Evolutionary conservation across 176 grass and related monocot genomes (phyloP).

Genomic region (Triticum monococcum): DNA sequence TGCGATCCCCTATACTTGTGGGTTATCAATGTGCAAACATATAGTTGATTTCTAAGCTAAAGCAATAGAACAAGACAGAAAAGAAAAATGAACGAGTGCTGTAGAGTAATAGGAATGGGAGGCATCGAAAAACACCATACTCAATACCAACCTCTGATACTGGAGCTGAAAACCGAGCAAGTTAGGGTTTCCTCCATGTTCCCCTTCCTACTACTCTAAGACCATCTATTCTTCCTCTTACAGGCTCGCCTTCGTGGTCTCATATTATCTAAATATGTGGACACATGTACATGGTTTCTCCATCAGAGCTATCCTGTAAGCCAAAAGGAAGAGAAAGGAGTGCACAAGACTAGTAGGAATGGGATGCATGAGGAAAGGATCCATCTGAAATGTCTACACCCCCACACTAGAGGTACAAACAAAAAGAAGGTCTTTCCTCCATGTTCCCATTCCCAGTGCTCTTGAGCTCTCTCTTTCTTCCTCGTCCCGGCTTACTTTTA

Average conservation of each 20-base stretch:
- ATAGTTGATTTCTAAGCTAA: not conserved
- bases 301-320: not conserved
- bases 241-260: not conserved
- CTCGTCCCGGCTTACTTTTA: slow-evolving; percentile 23
- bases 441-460: slow-evolving; percentile 44
- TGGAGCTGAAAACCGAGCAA: not conserved
- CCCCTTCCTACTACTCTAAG: not conserved
- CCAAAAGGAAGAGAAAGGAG: slow-evolving; percentile 21
- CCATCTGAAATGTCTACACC: not conserved
- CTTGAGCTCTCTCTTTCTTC: slow-evolving; percentile 35
- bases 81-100: not conserved
- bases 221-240: not conserved
- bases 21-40: not conserved
- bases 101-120: not conserved
- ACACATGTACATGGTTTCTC: not conserved
- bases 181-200: not conserved
- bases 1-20: too few species aligned
- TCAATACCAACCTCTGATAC: not conserved
- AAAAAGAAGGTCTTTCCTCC: slow-evolving; percentile 21
- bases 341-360: slow-evolving; percentile 25
- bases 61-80: not conserved
- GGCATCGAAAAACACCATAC: not conserved
- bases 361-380: slow-evolving; percentile 28
- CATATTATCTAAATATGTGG: not conserved
- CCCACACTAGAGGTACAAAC: not conserved